phyloP scores from a whole-genome alignment of 2,329 filamentous ascomycete species.

The Dactylella cylindrospora region DNA sequence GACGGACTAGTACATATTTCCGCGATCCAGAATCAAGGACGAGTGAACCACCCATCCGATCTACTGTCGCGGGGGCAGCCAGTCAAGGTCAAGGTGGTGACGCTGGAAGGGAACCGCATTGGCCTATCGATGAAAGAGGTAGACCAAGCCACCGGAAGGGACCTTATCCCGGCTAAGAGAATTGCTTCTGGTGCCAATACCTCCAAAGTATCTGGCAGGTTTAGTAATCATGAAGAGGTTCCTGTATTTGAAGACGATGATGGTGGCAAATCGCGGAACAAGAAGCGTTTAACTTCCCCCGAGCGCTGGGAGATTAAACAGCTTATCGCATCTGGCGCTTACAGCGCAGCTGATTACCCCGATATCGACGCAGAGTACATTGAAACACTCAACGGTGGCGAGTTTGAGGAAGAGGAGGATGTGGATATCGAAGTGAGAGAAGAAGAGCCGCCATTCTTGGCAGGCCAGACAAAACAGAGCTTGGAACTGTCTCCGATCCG shows the following conservation, averaged over 20 bases:
- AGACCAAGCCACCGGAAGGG: constrained; percentile 82
- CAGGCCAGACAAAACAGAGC: constrained; percentile 94
- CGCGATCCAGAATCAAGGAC: constrained; percentile 76
- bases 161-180: constrained; percentile 74
- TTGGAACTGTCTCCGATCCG: constrained; percentile 92
- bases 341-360: constrained; percentile 89
- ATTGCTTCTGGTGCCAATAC: constrained; percentile 89
- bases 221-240: constrained; percentile 58
- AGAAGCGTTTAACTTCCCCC: constrained; percentile 93
- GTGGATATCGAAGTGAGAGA: constrained; percentile 96
- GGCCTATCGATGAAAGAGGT: constrained; percentile 97
- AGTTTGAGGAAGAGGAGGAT: constrained; percentile 91
- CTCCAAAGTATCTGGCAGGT: constrained; percentile 70
- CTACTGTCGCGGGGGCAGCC: constrained; percentile 75
- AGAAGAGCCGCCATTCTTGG: constrained; percentile 93
- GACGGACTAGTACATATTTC: constrained; percentile 94
- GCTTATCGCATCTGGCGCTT: constrained; percentile 89
- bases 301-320: constrained; percentile 98
- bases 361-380: constrained; percentile 94
- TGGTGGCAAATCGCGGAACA: constrained; percentile 62
- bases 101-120: constrained; percentile 76
- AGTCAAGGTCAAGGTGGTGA: constrained; percentile 90
- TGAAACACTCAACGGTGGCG: constrained; percentile 76
- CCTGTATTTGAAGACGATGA: constrained; percentile 66
- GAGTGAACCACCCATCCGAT: constrained; percentile 90